Percentiles rank a stretch among this genome's conserved stretches.
Conservation (phyloP, 805 yeast genomes). For the Saccharomycopsis microspora region DNA sequence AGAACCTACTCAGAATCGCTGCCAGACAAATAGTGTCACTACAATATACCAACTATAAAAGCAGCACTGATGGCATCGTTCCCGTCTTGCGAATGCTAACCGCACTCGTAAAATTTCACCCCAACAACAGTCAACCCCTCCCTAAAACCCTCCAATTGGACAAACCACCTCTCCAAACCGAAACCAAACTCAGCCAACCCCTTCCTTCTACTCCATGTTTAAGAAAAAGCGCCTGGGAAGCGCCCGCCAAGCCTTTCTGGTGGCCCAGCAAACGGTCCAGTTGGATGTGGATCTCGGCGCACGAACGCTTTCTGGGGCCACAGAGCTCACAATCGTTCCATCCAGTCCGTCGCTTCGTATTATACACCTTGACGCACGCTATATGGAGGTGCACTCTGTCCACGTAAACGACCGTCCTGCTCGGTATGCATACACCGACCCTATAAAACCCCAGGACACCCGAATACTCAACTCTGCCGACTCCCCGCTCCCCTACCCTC, state of each 20-base stretch:
- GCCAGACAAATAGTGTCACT: too few relatives aligned
- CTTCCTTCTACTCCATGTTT: background rate
- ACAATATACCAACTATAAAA: too few relatives aligned
- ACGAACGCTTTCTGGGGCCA: slow-evolving; percentile 51
- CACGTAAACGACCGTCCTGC: slow-evolving; percentile 52
- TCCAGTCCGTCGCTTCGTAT: slow-evolving; percentile 42
- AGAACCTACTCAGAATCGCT: too few relatives aligned
- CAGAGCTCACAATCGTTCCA: slow-evolving; percentile 78
- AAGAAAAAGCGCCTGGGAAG: background rate
- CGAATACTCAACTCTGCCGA: too few relatives aligned
- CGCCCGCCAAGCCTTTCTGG: slow-evolving; percentile 38
- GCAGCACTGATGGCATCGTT: too few relatives aligned
- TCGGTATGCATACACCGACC: slow-evolving; percentile 45
- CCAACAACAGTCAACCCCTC: too few relatives aligned
- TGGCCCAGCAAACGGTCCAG: slow-evolving; percentile 77
- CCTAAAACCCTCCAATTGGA: background rate
- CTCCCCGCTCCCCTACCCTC: too few relatives aligned
- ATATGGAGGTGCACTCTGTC: slow-evolving; percentile 52
- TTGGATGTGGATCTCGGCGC: slow-evolving; percentile 70
- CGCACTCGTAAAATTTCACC: too few relatives aligned
- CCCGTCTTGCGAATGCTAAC: too few relatives aligned
- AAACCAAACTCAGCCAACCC: too few relatives aligned
- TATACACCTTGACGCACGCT: slow-evolving; percentile 72
- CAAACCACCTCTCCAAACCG: background rate
- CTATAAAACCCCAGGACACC: slow-evolving; percentile 29